These are phyloP conservation scores for Henckelia pumila DNA, from an alignment of 257 asterid species.

Conservation along the genomic window DNA sequence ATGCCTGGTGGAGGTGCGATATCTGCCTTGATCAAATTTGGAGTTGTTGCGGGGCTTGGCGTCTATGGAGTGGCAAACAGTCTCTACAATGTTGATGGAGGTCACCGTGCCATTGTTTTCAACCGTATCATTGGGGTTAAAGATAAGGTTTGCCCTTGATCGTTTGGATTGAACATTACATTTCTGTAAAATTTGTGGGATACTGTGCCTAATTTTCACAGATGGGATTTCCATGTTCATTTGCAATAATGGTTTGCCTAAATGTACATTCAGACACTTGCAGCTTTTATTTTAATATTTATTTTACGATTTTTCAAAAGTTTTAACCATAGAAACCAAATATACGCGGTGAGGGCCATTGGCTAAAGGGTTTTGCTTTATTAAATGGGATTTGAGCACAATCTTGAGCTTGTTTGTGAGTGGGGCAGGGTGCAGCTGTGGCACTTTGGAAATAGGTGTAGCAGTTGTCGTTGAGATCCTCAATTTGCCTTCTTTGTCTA, in stretches of 20 bases:
- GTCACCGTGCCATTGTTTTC: conserved; percentile 77
- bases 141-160: conserved; percentile 45
- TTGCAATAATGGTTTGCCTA: not conserved
- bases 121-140: conserved; percentile 61
- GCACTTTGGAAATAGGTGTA: not conserved
- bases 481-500: not conserved
- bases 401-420: not conserved
- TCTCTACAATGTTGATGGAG: conserved; percentile 79
- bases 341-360: not conserved
- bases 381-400: not conserved
- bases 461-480: not conserved
- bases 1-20: conserved; percentile 56
- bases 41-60: conserved; percentile 51
- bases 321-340: not conserved
- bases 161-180: not conserved
- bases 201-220: not conserved
- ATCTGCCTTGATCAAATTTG: conserved; percentile 44
- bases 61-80: conserved; percentile 54
- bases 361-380: not conserved
- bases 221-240: not conserved
- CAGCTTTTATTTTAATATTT: not conserved
- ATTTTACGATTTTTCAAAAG: not conserved
- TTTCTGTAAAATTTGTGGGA: not conserved
- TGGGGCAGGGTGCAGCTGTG: not conserved
- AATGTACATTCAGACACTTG: not conserved